Conservation (phyloP, 306 rosid species). For the Trifolium repens region DNA sequence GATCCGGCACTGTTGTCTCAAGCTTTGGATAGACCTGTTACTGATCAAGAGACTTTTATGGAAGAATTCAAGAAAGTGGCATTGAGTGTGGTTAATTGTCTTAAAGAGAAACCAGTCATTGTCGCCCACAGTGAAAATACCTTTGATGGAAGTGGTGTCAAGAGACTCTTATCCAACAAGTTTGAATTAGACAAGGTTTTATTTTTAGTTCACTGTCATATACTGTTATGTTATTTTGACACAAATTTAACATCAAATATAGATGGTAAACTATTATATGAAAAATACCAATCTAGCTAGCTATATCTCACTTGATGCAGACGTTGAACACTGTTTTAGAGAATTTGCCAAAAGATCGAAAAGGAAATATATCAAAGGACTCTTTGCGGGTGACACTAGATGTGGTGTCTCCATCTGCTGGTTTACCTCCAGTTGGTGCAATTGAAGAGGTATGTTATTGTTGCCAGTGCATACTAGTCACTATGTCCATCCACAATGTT, state of each 20-base stretch:
- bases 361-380: slow-evolving; percentile 75
- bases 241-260: background rate
- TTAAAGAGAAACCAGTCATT: slow-evolving; percentile 46
- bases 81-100: slow-evolving; percentile 36
- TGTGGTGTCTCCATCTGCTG: slow-evolving; percentile 72
- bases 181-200: slow-evolving; percentile 92
- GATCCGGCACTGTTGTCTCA: slow-evolving; percentile 70
- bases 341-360: slow-evolving; percentile 68
- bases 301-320: slow-evolving; percentile 49
- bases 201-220: background rate
- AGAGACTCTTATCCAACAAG: slow-evolving; percentile 84
- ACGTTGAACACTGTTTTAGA: slow-evolving; percentile 63
- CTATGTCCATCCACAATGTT: background rate
- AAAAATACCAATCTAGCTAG: too few relatives aligned
- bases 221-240: background rate
- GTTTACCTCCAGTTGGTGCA: slow-evolving; percentile 88
- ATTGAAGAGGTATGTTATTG: slow-evolving; percentile 64
- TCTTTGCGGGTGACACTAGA: slow-evolving; percentile 68
- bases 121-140: slow-evolving; percentile 95
- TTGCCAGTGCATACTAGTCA: slow-evolving; percentile 29
- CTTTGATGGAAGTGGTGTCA: slow-evolving; percentile 81
- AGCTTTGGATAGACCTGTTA: slow-evolving; percentile 56
- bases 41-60: slow-evolving; percentile 62
- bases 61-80: slow-evolving; percentile 79
- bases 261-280: too few relatives aligned